Evolutionary conservation across 768 basidiomycete species (phyloP).

Genomic region (Auriscalpium vulgare): DNA sequence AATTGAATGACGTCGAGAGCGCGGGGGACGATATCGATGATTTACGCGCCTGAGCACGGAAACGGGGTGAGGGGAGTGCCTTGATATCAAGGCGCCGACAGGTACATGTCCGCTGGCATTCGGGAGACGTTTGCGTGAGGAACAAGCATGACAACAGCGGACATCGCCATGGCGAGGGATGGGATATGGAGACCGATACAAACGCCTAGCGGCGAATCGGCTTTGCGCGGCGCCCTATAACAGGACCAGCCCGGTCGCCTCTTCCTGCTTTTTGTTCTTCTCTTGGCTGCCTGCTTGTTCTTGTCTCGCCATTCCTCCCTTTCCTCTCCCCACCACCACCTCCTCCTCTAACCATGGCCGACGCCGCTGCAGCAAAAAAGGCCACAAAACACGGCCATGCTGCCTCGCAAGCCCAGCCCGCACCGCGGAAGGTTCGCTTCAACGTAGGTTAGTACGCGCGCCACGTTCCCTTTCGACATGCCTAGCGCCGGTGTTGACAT

Average conservation of each 20-base stretch:
- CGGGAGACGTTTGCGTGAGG: too few species aligned
- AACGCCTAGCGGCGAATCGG: too few species aligned
- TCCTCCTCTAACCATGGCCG: slow-evolving; percentile 7
- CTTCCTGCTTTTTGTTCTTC: background rate
- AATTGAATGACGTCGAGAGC: too few species aligned
- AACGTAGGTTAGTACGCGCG: slow-evolving; percentile 55
- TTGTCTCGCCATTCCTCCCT: background rate
- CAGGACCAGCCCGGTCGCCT: background rate
- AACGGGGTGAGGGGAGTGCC: too few species aligned
- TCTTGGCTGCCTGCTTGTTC: background rate
- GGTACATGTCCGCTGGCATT: too few species aligned
- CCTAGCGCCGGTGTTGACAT: background rate
- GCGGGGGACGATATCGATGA: too few species aligned
- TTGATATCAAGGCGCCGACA: too few species aligned
- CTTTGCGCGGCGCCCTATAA: background rate
- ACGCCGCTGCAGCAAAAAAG: slow-evolving; percentile 18
- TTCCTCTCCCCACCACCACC: background rate
- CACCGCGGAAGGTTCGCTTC: slow-evolving; percentile 81
- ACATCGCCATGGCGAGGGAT: too few species aligned
- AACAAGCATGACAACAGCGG: too few species aligned
- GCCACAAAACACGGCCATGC: slow-evolving; percentile 41
- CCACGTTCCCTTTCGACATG: background rate
- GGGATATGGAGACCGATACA: background rate
- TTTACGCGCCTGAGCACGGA: too few species aligned
- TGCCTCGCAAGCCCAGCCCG: slow-evolving; percentile 36